A percentile compares a stretch with the other conserved stretches of the same genome.
phyloP scores from a whole-genome alignment of 2,329 filamentous ascomycete species.

The Bipolaris victoriae region DNA sequence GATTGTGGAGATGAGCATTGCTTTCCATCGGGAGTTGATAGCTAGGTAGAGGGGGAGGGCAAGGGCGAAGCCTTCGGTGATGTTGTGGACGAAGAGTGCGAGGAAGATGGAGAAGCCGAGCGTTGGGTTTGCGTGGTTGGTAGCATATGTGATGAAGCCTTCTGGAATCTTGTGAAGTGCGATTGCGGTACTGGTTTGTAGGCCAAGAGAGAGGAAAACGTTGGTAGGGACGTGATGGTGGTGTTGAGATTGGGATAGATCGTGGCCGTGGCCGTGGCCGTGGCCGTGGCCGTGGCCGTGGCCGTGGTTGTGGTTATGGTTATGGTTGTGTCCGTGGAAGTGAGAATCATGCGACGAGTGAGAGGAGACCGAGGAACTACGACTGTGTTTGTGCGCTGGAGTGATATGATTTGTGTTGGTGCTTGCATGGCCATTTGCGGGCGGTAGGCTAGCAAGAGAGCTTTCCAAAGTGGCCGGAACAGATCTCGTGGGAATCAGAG shows the following conservation, averaged over 20 bases:
- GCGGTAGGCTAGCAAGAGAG: conserved; percentile 25
- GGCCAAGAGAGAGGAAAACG: conserved; percentile 90
- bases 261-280: conserved; percentile 13
- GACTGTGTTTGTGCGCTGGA: conserved; percentile 21
- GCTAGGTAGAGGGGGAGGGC: conserved; percentile 92
- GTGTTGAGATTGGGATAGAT: conserved; percentile 62
- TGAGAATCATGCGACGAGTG: conserved; percentile 7
- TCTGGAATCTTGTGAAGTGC: conserved; percentile 95
- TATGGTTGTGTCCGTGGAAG: conserved; percentile 3
- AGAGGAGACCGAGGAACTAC: conserved; percentile 20
- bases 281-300: conserved; percentile 8
- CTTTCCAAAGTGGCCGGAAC: conserved; percentile 33
- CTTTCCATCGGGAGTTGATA: conserved; percentile 76
- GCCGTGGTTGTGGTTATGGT: conserved; percentile 2
- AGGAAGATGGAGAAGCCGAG: conserved; percentile 93
- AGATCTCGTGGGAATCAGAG: conserved; percentile 31
- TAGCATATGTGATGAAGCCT: conserved; percentile 88
- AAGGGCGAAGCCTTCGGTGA: conserved; percentile 95
- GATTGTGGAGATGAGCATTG: conserved; percentile 82
- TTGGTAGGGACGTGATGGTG: conserved; percentile 97
- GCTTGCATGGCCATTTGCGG: conserved; percentile 17
- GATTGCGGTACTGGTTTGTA: conserved; percentile 94
- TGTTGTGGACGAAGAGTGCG: conserved; percentile 96
- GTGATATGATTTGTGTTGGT: conserved; percentile 6
- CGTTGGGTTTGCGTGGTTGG: conserved; percentile 90